phyloP scores from a whole-genome alignment of 208 protist species.

The Trypanosomatidae sp. region DNA sequence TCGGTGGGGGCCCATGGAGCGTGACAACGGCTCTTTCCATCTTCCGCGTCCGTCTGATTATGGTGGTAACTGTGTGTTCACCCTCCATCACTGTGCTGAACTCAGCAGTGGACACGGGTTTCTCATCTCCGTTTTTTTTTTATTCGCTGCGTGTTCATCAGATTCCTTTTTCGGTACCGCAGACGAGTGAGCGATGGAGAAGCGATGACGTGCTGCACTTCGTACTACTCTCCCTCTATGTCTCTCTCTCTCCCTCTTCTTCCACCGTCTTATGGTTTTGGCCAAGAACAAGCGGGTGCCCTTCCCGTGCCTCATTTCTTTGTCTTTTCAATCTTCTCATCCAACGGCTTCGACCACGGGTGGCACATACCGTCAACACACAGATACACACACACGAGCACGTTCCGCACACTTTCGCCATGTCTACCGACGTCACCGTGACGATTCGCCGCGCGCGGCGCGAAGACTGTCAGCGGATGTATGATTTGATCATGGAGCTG shows the following conservation, averaged over 20 bases:
- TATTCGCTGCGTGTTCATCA: slow-evolving; percentile 1
- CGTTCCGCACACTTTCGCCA: not conserved
- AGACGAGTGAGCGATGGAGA: too few species aligned
- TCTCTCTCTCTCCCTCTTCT: not conserved
- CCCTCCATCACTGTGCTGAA: not conserved
- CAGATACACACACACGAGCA: not conserved
- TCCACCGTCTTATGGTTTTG: not conserved
- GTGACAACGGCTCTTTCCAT: too few species aligned
- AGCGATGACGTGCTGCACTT: too few species aligned
- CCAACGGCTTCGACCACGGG: not conserved
- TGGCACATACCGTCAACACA: not conserved
- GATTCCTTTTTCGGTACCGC: too few species aligned
- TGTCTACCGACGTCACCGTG: slow-evolving; percentile 13
- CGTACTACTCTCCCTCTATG: not conserved
- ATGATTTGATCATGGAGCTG: slow-evolving; percentile 45
- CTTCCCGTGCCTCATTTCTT: not conserved
- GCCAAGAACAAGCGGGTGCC: not conserved
- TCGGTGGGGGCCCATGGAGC: too few species aligned
- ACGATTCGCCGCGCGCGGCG: slow-evolving; percentile 31
- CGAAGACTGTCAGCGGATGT: slow-evolving; percentile 34
- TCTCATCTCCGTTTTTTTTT: not conserved
- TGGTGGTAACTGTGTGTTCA: not conserved
- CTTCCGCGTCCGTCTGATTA: too few species aligned
- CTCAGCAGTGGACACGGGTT: not conserved
- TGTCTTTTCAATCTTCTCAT: slow-evolving; percentile 8